Percentiles rank a stretch among this genome's conserved stretches.
Evolutionary conservation across 306 rosid genomes (phyloP).

Genomic region (Sicyos edulis): DNA sequence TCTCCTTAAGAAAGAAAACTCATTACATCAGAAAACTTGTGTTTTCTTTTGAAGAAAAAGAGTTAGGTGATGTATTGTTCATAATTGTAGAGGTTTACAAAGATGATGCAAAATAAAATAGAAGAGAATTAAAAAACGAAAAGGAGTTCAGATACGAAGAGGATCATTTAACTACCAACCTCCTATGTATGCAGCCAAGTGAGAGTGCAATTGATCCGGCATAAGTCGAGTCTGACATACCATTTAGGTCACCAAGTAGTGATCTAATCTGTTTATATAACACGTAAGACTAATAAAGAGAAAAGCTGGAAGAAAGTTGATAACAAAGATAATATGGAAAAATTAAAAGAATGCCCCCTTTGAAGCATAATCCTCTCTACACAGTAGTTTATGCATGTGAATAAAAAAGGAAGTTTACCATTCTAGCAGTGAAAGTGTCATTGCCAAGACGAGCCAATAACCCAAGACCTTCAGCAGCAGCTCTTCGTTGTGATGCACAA

Average conservation of each 20-base stretch:
- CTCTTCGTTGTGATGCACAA: conserved; percentile 82
- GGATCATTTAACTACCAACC: conserved; percentile 35
- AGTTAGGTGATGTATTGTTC: no score
- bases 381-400: not conserved
- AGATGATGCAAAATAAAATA: no score
- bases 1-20: no score
- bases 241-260: conserved; percentile 76
- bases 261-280: conserved; percentile 63
- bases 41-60: no score
- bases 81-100: no score
- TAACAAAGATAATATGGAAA: not conserved
- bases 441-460: conserved; percentile 90
- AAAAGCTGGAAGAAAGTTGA: not conserved
- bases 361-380: not conserved
- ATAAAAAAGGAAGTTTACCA: conserved; percentile 38
- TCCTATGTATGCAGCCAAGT: conserved; percentile 95
- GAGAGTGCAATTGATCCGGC: conserved; percentile 88
- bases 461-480: conserved; percentile 87
- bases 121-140: no score
- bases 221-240: conserved; percentile 57
- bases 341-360: conserved; percentile 1
- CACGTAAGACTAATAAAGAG: conserved; percentile 12
- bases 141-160: no score
- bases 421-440: conserved; percentile 88
- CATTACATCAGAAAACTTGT: no score